Conservation (phyloP, 1,139 yeast species). For the Geotrichum siamense region DNA sequence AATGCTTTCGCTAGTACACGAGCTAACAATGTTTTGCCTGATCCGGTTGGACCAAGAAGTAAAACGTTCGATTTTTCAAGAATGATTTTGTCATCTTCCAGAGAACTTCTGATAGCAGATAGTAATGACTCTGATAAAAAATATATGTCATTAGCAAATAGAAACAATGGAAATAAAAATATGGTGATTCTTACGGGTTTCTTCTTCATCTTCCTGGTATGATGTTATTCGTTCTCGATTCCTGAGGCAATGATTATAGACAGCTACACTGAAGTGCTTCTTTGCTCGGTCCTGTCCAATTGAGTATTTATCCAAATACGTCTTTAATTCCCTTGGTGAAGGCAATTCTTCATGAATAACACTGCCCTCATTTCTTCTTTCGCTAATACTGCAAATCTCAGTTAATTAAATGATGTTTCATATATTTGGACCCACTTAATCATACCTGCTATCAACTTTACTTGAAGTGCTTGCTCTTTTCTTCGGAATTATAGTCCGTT, state of each 20-base stretch:
- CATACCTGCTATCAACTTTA: background rate
- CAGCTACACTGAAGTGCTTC: constrained; percentile 50
- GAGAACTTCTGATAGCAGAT: background rate
- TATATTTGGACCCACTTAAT: no score
- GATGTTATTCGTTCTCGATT: constrained; percentile 21
- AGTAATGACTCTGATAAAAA: background rate
- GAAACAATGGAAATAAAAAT: background rate
- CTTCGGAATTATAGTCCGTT: background rate
- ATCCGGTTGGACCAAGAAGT: constrained; percentile 50
- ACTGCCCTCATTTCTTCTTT: background rate
- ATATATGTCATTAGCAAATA: background rate
- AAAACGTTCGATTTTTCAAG: constrained; percentile 47
- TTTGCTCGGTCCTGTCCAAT: constrained; percentile 49
- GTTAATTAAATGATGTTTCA: no score
- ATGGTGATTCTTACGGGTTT: constrained; percentile 4
- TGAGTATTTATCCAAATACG: constrained; percentile 42
- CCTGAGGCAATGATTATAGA: constrained; percentile 46
- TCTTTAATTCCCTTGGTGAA: constrained; percentile 39
- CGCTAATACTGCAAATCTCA: background rate
- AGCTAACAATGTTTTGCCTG: constrained; percentile 49
- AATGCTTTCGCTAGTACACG: constrained; percentile 44
- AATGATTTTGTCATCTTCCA: constrained; percentile 31
- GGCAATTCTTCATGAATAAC: background rate
- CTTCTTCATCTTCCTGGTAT: constrained; percentile 18
- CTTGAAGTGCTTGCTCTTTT: background rate